phyloP scores from a whole-genome alignment of 805 yeast species.

The Monosporozyma aquatica region DNA sequence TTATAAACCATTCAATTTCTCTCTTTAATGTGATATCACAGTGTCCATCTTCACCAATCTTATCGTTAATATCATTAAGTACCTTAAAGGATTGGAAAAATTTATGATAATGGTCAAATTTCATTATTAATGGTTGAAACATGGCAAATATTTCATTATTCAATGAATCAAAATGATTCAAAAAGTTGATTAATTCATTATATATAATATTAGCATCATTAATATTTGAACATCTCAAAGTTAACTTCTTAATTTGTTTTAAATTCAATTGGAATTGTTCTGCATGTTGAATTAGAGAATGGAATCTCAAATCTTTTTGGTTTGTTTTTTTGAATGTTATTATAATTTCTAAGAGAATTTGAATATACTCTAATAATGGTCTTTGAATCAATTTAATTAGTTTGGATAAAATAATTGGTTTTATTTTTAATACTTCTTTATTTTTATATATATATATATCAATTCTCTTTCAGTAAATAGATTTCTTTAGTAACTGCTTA shows the following conservation, averaged over 20 bases:
- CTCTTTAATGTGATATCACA: conserved; percentile 1
- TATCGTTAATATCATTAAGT: background rate
- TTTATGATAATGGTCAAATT: conserved; percentile 1
- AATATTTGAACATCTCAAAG: background rate
- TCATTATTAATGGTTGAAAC: background rate
- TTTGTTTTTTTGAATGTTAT: background rate
- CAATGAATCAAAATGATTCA: conserved; percentile 2
- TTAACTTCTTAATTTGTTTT: background rate
- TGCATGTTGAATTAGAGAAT: background rate
- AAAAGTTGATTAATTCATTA: background rate
- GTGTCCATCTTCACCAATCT: background rate
- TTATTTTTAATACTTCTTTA: background rate
- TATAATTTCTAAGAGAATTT: conserved; percentile 11
- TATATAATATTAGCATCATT: background rate
- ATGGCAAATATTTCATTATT: background rate
- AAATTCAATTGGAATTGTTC: background rate
- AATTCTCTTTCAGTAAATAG: background rate
- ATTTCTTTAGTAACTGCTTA: too few relatives aligned
- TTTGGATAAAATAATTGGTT: background rate
- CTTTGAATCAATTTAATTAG: conserved; percentile 2
- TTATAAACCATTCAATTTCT: background rate
- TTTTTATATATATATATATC: background rate
- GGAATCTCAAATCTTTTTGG: background rate
- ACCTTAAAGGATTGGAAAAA: conserved; percentile 3
- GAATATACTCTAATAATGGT: conserved; percentile 22